Evolutionary conservation across 73 alveolate genomes (phyloP).

Genomic region (Symbiodinium pilosum): DNA sequence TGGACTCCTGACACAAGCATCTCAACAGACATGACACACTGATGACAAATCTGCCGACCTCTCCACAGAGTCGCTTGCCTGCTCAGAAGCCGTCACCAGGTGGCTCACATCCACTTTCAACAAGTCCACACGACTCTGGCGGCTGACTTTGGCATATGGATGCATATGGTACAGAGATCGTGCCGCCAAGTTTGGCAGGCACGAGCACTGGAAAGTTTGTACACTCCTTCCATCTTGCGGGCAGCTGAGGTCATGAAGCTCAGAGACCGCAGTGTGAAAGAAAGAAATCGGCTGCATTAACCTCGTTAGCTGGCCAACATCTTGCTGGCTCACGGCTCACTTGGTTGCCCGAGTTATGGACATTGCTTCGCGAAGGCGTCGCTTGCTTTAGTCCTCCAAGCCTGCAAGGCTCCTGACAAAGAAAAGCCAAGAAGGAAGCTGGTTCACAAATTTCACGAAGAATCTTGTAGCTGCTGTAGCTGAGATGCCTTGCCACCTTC

Average conservation of each 20-base stretch:
- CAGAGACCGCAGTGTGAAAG: not conserved
- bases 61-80: too few relatives aligned
- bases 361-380: too few relatives aligned
- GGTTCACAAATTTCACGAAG: not conserved
- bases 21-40: too few relatives aligned
- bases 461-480: not conserved
- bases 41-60: too few relatives aligned
- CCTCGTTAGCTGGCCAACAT: not conserved
- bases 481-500: constrained; percentile 55
- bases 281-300: too few relatives aligned
- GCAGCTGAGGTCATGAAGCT: not conserved
- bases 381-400: constrained; percentile 21
- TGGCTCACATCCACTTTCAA: too few relatives aligned
- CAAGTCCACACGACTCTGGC: too few relatives aligned
- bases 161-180: constrained; percentile 12
- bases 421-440: not conserved
- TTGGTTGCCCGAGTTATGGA: too few relatives aligned
- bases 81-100: too few relatives aligned
- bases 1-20: constrained; percentile 1
- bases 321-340: not conserved
- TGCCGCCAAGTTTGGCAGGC: not conserved
- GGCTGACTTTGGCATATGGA: too few relatives aligned
- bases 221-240: not conserved
- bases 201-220: not conserved
- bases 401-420: constrained; percentile 79